Evolutionary conservation across 306 rosid species (phyloP).

Genomic region (Inga leiocalycina): DNA sequence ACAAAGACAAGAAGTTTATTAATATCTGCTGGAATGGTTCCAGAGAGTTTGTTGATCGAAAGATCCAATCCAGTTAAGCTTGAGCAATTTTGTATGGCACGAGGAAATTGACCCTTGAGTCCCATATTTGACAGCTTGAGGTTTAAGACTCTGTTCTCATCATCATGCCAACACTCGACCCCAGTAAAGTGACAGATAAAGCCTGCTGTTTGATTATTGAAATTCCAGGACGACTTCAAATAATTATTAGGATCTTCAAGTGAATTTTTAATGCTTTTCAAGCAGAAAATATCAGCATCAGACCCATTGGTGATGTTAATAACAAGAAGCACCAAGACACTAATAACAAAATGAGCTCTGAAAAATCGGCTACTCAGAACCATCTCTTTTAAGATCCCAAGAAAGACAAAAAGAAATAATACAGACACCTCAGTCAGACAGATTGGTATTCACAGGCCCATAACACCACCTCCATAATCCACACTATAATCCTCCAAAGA

Average conservation of each 20-base stretch:
- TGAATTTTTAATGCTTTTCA: conserved; percentile 43
- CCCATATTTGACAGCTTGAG: conserved; percentile 72
- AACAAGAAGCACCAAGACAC: conserved; percentile 45
- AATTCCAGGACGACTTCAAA: conserved; percentile 65
- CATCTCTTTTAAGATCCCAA: conserved; percentile 39
- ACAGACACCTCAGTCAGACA: conserved; percentile 22
- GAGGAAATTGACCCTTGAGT: conserved; percentile 81
- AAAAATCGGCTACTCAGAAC: conserved; percentile 39
- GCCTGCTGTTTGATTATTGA: conserved; percentile 68
- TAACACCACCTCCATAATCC: conserved; percentile 23
- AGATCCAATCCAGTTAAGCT: conserved; percentile 86
- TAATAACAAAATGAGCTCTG: conserved; percentile 32
- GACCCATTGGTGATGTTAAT: conserved; percentile 50
- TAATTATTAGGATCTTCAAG: conserved; percentile 57
- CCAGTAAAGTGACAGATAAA: conserved; percentile 74
- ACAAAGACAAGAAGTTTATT: neutral
- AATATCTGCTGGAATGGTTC: conserved; percentile 56
- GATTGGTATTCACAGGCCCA: conserved; percentile 25
- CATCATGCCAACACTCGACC: conserved; percentile 91
- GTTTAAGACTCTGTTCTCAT: conserved; percentile 71
- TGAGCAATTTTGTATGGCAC: conserved; percentile 57
- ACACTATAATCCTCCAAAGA: conserved; percentile 28
- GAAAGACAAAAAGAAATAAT: conserved; percentile 22
- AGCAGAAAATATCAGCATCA: conserved; percentile 68
- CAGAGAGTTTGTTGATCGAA: conserved; percentile 62